Conservation (phyloP, 805 yeast species). For the Sugiyamaella americana region DNA sequence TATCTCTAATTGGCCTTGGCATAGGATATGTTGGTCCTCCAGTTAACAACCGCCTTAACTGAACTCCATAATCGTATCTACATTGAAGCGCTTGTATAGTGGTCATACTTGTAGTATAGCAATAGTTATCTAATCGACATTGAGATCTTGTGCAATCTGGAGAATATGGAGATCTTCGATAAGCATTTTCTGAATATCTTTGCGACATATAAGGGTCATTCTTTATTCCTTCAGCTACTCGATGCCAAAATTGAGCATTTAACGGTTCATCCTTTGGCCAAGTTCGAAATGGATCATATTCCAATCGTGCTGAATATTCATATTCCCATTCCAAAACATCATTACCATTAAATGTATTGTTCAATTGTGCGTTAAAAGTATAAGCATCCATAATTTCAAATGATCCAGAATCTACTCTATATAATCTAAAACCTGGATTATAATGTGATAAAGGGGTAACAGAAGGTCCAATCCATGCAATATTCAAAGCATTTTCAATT, state of each 20-base stretch:
- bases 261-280: slow-evolving; percentile 58
- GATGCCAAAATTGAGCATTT: slow-evolving; percentile 63
- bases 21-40: slow-evolving; percentile 26
- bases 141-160: slow-evolving; percentile 40
- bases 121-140: slow-evolving; percentile 37
- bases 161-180: slow-evolving; percentile 50
- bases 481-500: slow-evolving; percentile 43
- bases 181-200: slow-evolving; percentile 42
- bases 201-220: slow-evolving; percentile 43
- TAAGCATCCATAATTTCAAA: slow-evolving; percentile 52
- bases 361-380: slow-evolving; percentile 55
- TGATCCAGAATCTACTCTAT: slow-evolving; percentile 56
- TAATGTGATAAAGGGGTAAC: slow-evolving; percentile 54
- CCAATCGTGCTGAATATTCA: slow-evolving; percentile 60
- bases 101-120: slow-evolving; percentile 33
- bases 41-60: slow-evolving; percentile 7
- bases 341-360: slow-evolving; percentile 40
- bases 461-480: slow-evolving; percentile 62
- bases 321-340: slow-evolving; percentile 49
- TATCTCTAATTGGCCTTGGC: slow-evolving; percentile 24
- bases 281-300: slow-evolving; percentile 15
- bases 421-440: slow-evolving; percentile 70
- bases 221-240: slow-evolving; percentile 43
- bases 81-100: slow-evolving; percentile 26
- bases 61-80: slow-evolving; percentile 8